A percentile compares a stretch with the other conserved stretches of the same genome.
Evolutionary conservation across 1,139 yeast genomes (phyloP).

Genomic region (Starmera stellimalicola): DNA sequence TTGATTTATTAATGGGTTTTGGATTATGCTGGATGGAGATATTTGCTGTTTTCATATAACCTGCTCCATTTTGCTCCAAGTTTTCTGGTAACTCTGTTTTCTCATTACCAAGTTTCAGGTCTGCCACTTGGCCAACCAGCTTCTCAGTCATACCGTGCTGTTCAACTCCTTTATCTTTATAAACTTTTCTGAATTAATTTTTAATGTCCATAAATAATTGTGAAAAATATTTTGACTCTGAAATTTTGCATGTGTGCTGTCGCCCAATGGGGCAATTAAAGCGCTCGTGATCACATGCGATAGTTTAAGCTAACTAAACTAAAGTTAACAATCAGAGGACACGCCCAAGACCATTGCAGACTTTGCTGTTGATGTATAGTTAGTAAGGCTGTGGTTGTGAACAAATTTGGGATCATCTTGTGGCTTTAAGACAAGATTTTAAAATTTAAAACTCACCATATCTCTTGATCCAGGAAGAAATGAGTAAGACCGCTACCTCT

Average conservation of each 20-base stretch:
- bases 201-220: too few relatives aligned
- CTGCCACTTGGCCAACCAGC: too few relatives aligned
- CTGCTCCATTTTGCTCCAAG: conserved; percentile 12
- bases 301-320: not conserved
- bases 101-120: too few relatives aligned
- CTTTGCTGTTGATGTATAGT: conserved; percentile 25
- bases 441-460: conserved; percentile 22
- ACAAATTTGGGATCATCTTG: too few relatives aligned
- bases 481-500: conserved; percentile 56
- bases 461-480: conserved; percentile 44
- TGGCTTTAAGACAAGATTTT: too few relatives aligned
- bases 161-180: too few relatives aligned
- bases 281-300: not conserved
- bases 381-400: not conserved
- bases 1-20: conserved; percentile 7
- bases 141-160: too few relatives aligned
- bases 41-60: conserved; percentile 13
- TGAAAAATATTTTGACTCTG: too few relatives aligned
- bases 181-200: too few relatives aligned
- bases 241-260: too few relatives aligned
- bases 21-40: conserved; percentile 6
- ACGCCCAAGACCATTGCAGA: conserved; percentile 66
- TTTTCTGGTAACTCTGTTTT: conserved; percentile 5
- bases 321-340: conserved; percentile 16
- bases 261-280: too few relatives aligned